phyloP scores from a whole-genome alignment of 2,329 filamentous ascomycete species.

The Samsoniella hepiali region DNA sequence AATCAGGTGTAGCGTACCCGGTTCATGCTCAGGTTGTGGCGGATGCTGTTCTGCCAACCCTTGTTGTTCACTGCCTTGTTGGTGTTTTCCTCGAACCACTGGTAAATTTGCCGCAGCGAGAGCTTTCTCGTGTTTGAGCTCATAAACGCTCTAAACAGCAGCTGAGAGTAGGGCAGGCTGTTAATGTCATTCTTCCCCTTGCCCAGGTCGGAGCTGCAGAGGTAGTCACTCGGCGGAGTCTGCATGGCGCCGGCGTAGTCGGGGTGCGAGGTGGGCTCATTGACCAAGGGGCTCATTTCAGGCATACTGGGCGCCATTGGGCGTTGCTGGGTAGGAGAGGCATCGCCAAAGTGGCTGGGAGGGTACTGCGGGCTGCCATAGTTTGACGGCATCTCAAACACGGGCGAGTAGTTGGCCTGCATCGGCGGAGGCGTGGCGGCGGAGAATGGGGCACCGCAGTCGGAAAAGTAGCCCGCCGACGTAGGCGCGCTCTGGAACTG shows the following conservation, averaged over 20 bases:
- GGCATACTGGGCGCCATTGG: background rate
- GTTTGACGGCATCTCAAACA: background rate
- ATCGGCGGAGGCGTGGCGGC: slow-evolving; percentile 3
- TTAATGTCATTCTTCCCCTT: slow-evolving; percentile 1
- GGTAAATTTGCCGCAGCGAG: slow-evolving; percentile 82
- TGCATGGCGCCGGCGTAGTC: background rate
- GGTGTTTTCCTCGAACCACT: slow-evolving; percentile 83
- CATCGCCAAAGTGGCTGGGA: background rate
- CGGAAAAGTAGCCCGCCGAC: slow-evolving; percentile 2
- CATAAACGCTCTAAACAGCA: slow-evolving; percentile 75
- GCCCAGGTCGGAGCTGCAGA: background rate
- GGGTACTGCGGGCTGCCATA: slow-evolving; percentile 3
- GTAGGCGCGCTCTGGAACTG: slow-evolving; percentile 5
- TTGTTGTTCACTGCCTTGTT: slow-evolving; percentile 71
- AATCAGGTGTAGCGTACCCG: slow-evolving; percentile 51
- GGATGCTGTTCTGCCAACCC: slow-evolving; percentile 94
- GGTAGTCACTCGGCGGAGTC: slow-evolving; percentile 3
- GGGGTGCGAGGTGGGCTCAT: background rate
- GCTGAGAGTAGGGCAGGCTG: slow-evolving; percentile 66
- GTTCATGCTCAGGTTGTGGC: slow-evolving; percentile 97
- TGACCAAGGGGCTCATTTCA: background rate
- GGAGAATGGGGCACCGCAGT: background rate
- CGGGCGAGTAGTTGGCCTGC: slow-evolving; percentile 8
- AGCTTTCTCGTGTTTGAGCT: slow-evolving; percentile 64
- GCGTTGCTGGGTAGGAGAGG: background rate